A percentile compares a stretch with the other conserved stretches of the same genome.
phyloP scores from a whole-genome alignment of 192 early-diverging fungal species.

The Geosiphon pyriformis region DNA sequence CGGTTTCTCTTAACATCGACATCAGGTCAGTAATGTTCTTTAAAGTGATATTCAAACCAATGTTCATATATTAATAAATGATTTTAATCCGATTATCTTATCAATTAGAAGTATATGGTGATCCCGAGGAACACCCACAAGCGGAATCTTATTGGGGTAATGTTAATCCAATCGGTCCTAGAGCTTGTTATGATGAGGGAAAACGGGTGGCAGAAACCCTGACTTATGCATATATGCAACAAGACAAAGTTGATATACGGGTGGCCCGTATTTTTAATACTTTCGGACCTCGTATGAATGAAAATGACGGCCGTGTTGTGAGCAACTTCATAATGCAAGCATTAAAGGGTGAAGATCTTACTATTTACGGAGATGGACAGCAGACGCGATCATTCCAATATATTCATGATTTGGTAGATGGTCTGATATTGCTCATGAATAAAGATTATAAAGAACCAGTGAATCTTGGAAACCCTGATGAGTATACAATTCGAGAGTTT shows the following conservation, averaged over 20 bases:
- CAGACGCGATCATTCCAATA: constrained; percentile 85
- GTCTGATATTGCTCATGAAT: constrained; percentile 73
- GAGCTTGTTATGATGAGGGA: constrained; percentile 85
- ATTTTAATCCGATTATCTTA: constrained; percentile 8
- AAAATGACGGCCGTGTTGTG: constrained; percentile 77
- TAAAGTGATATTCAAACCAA: constrained; percentile 5
- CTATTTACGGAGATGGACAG: constrained; percentile 73
- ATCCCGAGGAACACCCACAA: constrained; percentile 82
- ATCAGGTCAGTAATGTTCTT: constrained; percentile 48
- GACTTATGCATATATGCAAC: constrained; percentile 70
- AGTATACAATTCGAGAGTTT: constrained; percentile 75
- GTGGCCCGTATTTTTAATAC: constrained; percentile 78
- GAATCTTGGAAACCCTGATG: constrained; percentile 80
- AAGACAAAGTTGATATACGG: constrained; percentile 69
- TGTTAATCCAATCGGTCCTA: constrained; percentile 71
- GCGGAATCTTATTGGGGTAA: constrained; percentile 81
- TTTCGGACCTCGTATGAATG: constrained; percentile 81
- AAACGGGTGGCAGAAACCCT: constrained; percentile 82
- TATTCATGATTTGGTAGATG: constrained; percentile 79
- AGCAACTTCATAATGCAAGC: constrained; percentile 86
- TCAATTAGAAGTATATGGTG: constrained; percentile 75
- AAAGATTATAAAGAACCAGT: constrained; percentile 62
- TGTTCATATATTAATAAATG: constrained; percentile 1
- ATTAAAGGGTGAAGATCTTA: constrained; percentile 64
- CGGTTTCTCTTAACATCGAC: constrained; percentile 74